These are phyloP conservation scores for Aspergillus flavus DNA, from an alignment of 2,329 filamentous ascomycete genomes.

Conservation along the genomic window DNA sequence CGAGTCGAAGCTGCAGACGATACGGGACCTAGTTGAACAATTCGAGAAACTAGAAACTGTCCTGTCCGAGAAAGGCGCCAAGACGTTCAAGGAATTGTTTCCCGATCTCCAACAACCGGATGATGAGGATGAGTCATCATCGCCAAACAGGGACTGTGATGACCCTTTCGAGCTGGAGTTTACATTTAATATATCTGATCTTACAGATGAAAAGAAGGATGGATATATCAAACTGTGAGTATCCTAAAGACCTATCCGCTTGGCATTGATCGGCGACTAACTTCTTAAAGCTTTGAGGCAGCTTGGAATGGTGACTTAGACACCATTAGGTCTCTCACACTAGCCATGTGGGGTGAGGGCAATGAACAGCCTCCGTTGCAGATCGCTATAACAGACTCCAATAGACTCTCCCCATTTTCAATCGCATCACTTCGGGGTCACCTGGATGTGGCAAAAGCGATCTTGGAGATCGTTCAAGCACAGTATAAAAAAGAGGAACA, in stretches of 20 bases:
- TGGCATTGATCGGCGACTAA: slow-evolving; percentile 39
- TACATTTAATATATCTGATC: slow-evolving; percentile 52
- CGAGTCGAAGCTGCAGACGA: slow-evolving; percentile 58
- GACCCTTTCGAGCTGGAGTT: slow-evolving; percentile 55
- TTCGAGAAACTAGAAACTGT: slow-evolving; percentile 59
- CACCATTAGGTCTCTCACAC: slow-evolving; percentile 52
- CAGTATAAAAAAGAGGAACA: slow-evolving; percentile 66
- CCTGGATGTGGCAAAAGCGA: slow-evolving; percentile 61
- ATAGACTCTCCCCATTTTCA: slow-evolving; percentile 63
- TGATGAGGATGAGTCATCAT: background rate
- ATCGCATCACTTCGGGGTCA: slow-evolving; percentile 70
- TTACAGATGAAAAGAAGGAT: slow-evolving; percentile 56
- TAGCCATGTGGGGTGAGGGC: slow-evolving; percentile 43
- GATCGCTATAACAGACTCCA: slow-evolving; percentile 60
- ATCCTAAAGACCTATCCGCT: background rate
- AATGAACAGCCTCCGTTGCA: slow-evolving; percentile 62
- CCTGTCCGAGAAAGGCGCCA: slow-evolving; percentile 63
- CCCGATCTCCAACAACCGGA: slow-evolving; percentile 47
- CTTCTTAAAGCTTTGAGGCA: slow-evolving; percentile 60
- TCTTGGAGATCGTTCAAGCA: slow-evolving; percentile 70
- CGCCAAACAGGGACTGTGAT: background rate
- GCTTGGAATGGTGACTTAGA: slow-evolving; percentile 71
- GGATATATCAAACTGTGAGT: slow-evolving; percentile 67
- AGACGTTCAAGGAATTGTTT: slow-evolving; percentile 67
- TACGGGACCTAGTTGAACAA: slow-evolving; percentile 54